Evolutionary conservation across 2,329 filamentous ascomycete genomes (phyloP).

Genomic region (Penicillium occitanis): DNA sequence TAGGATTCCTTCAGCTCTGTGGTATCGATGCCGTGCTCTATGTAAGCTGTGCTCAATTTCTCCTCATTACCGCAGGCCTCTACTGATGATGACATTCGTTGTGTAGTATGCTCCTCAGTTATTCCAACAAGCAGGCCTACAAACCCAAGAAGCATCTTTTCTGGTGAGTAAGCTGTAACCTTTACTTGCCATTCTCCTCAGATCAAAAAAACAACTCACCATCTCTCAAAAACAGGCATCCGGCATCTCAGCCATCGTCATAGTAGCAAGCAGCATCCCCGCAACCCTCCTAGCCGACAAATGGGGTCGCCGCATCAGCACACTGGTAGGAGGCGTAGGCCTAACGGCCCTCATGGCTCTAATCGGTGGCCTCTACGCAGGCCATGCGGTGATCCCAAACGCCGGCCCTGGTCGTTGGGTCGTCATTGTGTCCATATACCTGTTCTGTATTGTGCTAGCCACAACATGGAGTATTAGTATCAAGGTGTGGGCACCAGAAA

Average conservation of each 20-base stretch:
- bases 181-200: neutral
- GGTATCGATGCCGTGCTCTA: constrained; percentile 62
- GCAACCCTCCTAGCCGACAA: constrained; percentile 57
- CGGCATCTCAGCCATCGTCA: constrained; percentile 59
- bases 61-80: constrained; percentile 4
- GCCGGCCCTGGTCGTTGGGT: constrained; percentile 32
- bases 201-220: neutral
- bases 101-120: constrained; percentile 59
- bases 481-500: constrained; percentile 59
- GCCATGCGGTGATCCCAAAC: constrained; percentile 29
- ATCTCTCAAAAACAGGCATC: constrained; percentile 47
- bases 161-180: constrained; percentile 31
- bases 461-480: constrained; percentile 56
- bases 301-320: constrained; percentile 57
- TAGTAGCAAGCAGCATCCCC: constrained; percentile 57
- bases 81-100: neutral
- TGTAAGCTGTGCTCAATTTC: constrained; percentile 24
- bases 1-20: constrained; percentile 60
- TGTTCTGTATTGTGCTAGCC: constrained; percentile 22
- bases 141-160: constrained; percentile 55
- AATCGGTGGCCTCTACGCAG: constrained; percentile 36
- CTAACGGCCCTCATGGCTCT: constrained; percentile 43
- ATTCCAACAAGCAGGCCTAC: constrained; percentile 60
- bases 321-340: constrained; percentile 54
- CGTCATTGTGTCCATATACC: constrained; percentile 31